Conservation (phyloP, 2,329 filamentous ascomycete species). For the Colletotrichum scovillei region DNA sequence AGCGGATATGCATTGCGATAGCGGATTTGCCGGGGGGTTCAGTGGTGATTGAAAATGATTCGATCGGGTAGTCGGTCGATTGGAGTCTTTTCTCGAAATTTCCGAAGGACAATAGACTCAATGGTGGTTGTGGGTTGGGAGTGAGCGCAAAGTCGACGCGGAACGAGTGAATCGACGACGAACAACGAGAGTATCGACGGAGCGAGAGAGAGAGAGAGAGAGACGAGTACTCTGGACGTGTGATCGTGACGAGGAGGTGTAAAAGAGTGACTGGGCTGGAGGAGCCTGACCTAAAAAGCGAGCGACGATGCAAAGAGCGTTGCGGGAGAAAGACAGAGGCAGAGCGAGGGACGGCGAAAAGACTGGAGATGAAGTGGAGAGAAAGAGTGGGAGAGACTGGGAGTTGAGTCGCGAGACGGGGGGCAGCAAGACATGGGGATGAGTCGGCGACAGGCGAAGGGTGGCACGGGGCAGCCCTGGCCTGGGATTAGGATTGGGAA, state of each 20-base stretch:
- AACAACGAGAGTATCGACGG: conserved; percentile 9
- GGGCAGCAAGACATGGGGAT: neutral
- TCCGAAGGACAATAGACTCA: neutral
- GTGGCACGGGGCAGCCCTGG: conserved; percentile 10
- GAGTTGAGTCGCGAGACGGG: conserved; percentile 23
- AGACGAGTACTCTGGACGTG: conserved; percentile 24
- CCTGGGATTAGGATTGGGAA: no score
- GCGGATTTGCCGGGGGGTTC: neutral
- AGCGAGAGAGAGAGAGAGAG: neutral
- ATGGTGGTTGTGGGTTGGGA: neutral
- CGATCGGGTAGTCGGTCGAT: neutral
- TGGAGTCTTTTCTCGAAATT: neutral
- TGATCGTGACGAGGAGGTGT: conserved; percentile 10
- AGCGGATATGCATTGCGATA: conserved; percentile 36
- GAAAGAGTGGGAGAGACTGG: conserved; percentile 13
- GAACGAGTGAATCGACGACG: conserved; percentile 29
- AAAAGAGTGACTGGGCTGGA: conserved; percentile 31
- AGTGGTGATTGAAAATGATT: conserved; percentile 11
- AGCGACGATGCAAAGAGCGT: conserved; percentile 20
- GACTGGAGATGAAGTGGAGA: conserved; percentile 34
- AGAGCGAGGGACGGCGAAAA: conserved; percentile 32
- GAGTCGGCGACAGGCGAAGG: neutral
- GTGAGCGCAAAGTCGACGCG: conserved; percentile 2
- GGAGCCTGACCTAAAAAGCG: conserved; percentile 32
- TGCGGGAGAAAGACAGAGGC: conserved; percentile 25